These are phyloP conservation scores for Omphalotus guepiniiformis DNA, from an alignment of 768 basidiomycete genomes.

Conservation along the genomic window DNA sequence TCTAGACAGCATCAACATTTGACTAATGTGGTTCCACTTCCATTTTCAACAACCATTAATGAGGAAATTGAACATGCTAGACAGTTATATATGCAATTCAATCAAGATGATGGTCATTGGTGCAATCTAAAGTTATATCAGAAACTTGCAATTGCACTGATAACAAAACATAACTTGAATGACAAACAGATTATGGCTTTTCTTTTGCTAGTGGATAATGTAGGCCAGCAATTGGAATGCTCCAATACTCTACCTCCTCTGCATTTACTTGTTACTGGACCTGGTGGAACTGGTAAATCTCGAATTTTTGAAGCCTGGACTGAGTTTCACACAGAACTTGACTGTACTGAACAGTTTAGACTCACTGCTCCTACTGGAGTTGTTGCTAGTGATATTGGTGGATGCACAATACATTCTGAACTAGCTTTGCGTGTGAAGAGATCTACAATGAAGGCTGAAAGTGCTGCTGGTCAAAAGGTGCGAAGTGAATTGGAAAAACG, in stretches of 20 bases:
- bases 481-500: constrained; percentile 3
- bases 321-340: constrained; percentile 10
- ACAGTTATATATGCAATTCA: too few relatives aligned
- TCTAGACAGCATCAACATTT: too few relatives aligned
- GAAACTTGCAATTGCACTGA: constrained; percentile 3
- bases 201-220: constrained; percentile 13
- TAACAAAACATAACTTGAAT: background rate
- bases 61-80: too few relatives aligned
- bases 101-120: too few relatives aligned
- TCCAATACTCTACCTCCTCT: constrained; percentile 5
- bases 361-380: constrained; percentile 18
- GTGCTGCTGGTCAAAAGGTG: background rate
- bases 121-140: too few relatives aligned
- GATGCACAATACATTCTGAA: constrained; percentile 18
- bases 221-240: background rate
- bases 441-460: constrained; percentile 8
- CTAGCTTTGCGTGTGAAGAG: constrained; percentile 8
- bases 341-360: constrained; percentile 5
- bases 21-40: too few relatives aligned
- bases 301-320: constrained; percentile 16
- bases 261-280: constrained; percentile 14
- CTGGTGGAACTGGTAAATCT: constrained; percentile 22
- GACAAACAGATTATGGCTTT: constrained; percentile 2
- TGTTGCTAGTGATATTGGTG: constrained; percentile 19
- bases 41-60: too few relatives aligned